Evolutionary conservation across 2,329 filamentous ascomycete genomes (phyloP), one percentile per base, ranked within the genome.

Genomic region (Lithohypha guttulata): DNA sequence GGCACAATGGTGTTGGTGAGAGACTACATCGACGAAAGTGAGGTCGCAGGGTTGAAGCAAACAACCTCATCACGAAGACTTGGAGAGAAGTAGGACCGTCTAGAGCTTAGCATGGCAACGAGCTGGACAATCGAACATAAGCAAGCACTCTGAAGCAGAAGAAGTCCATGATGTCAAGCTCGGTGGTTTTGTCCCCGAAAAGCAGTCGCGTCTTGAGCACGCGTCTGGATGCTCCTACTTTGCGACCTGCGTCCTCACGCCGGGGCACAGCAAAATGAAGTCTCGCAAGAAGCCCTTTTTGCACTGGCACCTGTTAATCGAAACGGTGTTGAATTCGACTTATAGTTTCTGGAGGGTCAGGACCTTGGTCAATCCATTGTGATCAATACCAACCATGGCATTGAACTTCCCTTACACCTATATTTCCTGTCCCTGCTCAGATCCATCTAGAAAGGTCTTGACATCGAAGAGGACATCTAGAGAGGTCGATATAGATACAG

Each of bases 381-480:
- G n/a, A n/a, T 4, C 20, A 9, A 13, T 15, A 20, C 21, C 3
- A 42, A 53, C 8, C 37, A 74, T 75, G 71, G 64, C 69, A n/a
- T 63, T 66, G 34, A 53, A 68, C 9, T 78, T 77, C 45, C 76
- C 76, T 2, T 79, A 78, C 57, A 72, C 73, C 20, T 75, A 74
- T 54, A 77, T 79, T 56, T 73, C 74, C 13, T 80, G 76, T 56
- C 72, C 75, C 35, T 80, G 76, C 59, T 71, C 66, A 49, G 49
- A 53, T 41, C 41, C 32, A 5, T 50, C 49, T 13, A 43, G 45
- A 25, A 30, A 41, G 35, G 44, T 31, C 39, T 27, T 43, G 28
- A 45, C 34, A 17, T 48, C 42, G 6, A 48, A 47, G 21, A 36
- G 52, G 21, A 38, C 44, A 18, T 51, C 48, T 9, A 36, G 42